Percentiles rank a stretch among this genome's conserved stretches.
Evolutionary conservation across 1,139 yeast genomes (phyloP).

Genomic region (Zygosaccharomyces pseudobailii): DNA sequence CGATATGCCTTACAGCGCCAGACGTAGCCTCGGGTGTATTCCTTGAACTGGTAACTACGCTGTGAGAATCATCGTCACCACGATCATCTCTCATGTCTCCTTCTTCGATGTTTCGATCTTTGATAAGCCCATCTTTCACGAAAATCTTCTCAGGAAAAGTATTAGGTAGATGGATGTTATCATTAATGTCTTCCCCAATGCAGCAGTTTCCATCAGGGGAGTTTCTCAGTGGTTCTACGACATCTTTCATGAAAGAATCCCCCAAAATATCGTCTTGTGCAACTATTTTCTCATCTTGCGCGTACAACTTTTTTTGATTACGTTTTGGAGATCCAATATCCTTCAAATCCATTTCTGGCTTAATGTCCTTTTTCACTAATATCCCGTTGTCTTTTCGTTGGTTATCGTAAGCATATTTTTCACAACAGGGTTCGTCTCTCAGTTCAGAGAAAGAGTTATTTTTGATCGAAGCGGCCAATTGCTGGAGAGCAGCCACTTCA

Average conservation of each 20-base stretch:
- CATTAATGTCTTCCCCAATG: too few species aligned
- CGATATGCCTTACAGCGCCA: background rate
- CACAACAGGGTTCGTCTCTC: background rate
- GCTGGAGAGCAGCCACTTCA: conserved; percentile 4
- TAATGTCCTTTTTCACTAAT: background rate
- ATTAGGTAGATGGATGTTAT: too few species aligned
- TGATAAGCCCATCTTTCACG: background rate
- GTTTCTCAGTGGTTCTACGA: background rate
- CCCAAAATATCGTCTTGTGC: background rate
- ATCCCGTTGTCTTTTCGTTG: background rate
- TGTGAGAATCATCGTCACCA: background rate
- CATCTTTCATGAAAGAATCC: conserved; percentile 1
- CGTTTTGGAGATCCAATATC: background rate
- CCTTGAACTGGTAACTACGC: background rate
- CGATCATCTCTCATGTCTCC: background rate
- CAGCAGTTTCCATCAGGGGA: too few species aligned
- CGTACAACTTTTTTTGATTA: background rate
- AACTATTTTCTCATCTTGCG: background rate
- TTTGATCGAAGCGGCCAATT: conserved; percentile 1
- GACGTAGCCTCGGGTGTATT: background rate
- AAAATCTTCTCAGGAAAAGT: background rate
- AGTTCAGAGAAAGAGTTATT: background rate
- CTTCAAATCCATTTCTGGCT: background rate
- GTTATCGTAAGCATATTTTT: background rate
- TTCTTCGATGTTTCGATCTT: background rate